A percentile compares a stretch with the other conserved stretches of the same genome.
Conservation (phyloP, 768 basidiomycete genomes). For the Serendipita vermifera region DNA sequence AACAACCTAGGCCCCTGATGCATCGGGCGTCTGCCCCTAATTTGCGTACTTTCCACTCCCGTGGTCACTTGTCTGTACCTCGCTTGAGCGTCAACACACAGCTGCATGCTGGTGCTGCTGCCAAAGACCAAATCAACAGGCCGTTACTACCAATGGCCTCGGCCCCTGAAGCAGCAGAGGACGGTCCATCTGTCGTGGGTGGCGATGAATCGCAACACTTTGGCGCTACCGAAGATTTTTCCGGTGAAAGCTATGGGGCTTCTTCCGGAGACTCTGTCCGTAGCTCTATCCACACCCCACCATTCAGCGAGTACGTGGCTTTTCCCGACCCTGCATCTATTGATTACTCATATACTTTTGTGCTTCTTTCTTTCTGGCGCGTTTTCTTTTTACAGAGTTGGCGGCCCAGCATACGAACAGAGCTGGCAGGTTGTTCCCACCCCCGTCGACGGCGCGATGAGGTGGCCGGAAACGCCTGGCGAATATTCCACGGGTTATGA, state of each 20-base stretch:
- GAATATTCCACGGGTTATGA: not conserved
- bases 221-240: not conserved
- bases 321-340: not conserved
- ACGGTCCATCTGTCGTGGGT: not conserved
- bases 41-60: not conserved
- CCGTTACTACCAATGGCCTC: not conserved
- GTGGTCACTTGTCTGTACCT: not conserved
- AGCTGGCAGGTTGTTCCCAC: not conserved
- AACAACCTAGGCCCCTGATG: not conserved
- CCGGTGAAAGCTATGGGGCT: not conserved
- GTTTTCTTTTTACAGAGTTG: not conserved
- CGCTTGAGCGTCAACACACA: not conserved
- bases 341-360: conserved; percentile 4
- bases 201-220: not conserved
- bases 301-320: not conserved
- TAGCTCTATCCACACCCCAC: not conserved
- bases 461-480: conserved; percentile 6
- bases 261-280: not conserved
- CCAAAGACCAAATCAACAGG: conserved; percentile 6
- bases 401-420: not conserved
- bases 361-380: not conserved
- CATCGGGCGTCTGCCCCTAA: not conserved
- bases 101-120: not conserved
- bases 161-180: not conserved
- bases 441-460: too few species aligned